These are phyloP conservation scores for Voacanga thouarsii DNA, from an alignment of 257 asterid species.

Conservation along the genomic window DNA sequence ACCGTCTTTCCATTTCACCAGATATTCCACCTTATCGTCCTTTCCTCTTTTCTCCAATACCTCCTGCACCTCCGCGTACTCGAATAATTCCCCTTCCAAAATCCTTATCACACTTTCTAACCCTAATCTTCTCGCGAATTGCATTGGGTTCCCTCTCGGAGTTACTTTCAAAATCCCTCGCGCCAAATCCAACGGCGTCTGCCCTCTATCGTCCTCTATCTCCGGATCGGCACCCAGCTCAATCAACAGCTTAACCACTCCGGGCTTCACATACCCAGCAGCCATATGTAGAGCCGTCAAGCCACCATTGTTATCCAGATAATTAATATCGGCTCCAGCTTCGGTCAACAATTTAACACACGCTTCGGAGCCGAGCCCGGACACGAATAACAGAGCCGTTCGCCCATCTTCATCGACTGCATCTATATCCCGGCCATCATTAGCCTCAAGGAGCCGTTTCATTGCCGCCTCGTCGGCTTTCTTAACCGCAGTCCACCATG, in stretches of 20 bases:
- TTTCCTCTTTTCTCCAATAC: conserved; percentile 85
- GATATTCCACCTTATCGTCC: conserved; percentile 62
- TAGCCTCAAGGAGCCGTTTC: conserved; percentile 37
- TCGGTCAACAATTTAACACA: conserved; percentile 65
- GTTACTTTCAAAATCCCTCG: conserved; percentile 59
- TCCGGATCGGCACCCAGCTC: conserved; percentile 70
- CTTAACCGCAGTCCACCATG: conserved; percentile 94
- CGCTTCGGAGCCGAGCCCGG: conserved; percentile 86
- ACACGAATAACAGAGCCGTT: conserved; percentile 76
- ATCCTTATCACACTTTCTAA: conserved; percentile 57
- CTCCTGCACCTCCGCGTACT: conserved; percentile 82
- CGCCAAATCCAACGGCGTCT: conserved; percentile 76
- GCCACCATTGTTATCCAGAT: conserved; percentile 59
- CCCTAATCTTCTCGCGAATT: conserved; percentile 78
- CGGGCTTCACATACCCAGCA: conserved; percentile 79
- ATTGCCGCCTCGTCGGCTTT: conserved; percentile 64
- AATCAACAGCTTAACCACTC: conserved; percentile 51
- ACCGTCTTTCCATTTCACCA: conserved; percentile 88
- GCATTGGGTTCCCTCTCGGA: conserved; percentile 62
- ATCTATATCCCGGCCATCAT: conserved; percentile 66
- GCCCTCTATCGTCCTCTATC: conserved; percentile 49
- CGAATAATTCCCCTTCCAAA: conserved; percentile 67
- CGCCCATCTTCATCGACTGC: conserved; percentile 83
- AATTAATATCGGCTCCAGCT: conserved; percentile 65
- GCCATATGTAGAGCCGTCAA: conserved; percentile 87